Conservation (phyloP, 306 rosid genomes). For the Pyrus bretschneideri region DNA sequence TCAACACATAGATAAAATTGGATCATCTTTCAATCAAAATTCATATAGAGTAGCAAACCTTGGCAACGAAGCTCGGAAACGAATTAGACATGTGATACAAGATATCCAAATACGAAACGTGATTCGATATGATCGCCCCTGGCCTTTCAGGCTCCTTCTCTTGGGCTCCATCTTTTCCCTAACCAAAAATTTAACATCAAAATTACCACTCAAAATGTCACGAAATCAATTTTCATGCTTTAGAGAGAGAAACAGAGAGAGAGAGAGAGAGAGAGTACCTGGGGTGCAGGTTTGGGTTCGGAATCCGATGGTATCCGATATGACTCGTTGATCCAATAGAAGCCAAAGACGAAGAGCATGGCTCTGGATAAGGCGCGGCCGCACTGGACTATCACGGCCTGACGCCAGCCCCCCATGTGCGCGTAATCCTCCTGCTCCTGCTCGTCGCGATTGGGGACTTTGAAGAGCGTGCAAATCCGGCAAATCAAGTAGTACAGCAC, state of each 20-base stretch:
- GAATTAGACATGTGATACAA: slow-evolving; percentile 88
- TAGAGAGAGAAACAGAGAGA: background rate
- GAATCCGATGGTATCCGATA: slow-evolving; percentile 8
- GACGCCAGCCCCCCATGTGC: slow-evolving; percentile 75
- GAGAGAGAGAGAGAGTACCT: slow-evolving; percentile 27
- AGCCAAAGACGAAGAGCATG: slow-evolving; percentile 71
- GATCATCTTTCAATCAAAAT: background rate
- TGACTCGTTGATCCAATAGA: slow-evolving; percentile 72
- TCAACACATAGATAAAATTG: background rate
- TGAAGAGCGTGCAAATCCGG: slow-evolving; percentile 61
- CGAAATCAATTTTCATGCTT: background rate
- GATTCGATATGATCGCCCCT: slow-evolving; percentile 85
- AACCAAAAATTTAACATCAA: slow-evolving; percentile 9
- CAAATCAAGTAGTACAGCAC: slow-evolving; percentile 64
- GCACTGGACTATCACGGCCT: slow-evolving; percentile 46
- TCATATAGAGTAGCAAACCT: slow-evolving; percentile 42
- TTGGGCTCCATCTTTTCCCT: slow-evolving; percentile 29
- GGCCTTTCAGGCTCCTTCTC: slow-evolving; percentile 55
- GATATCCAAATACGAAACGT: slow-evolving; percentile 84
- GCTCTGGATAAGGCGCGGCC: slow-evolving; percentile 75
- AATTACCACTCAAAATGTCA: background rate
- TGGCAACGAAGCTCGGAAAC: slow-evolving; percentile 97
- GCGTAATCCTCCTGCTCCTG: slow-evolving; percentile 71
- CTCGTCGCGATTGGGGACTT: slow-evolving; percentile 54
- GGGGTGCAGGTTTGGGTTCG: slow-evolving; percentile 20